Evolutionary conservation across 352 stramenopile genomes (phyloP).

Genomic region (Globisporangium middletonii): DNA sequence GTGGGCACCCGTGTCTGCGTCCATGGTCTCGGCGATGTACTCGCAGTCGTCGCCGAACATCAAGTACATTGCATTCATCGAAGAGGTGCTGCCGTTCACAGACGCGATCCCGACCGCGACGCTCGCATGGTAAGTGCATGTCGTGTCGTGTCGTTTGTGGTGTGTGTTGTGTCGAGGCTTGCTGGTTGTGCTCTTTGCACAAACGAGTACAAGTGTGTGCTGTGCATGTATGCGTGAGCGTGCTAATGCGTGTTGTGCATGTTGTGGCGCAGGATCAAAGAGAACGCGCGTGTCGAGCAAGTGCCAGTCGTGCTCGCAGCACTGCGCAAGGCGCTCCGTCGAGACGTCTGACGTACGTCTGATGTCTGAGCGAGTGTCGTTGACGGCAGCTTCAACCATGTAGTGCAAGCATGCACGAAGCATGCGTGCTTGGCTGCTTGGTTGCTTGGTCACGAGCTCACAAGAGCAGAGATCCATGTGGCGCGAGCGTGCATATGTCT

Average conservation of each 20-base stretch:
- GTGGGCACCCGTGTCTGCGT: conserved; percentile 89
- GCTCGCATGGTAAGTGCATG: conserved; percentile 81
- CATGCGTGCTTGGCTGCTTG: too few relatives aligned
- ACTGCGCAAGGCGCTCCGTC: conserved; percentile 1
- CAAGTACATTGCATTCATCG: conserved; percentile 85
- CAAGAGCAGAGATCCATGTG: too few relatives aligned
- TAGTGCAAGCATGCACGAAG: neutral
- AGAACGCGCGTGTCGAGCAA: neutral
- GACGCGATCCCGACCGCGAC: conserved; percentile 94
- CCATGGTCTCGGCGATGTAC: conserved; percentile 91
- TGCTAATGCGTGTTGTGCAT: too few relatives aligned
- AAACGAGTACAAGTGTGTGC: too few relatives aligned
- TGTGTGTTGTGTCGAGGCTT: too few relatives aligned
- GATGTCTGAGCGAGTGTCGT: neutral
- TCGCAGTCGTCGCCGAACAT: conserved; percentile 71
- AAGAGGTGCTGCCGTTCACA: conserved; percentile 92
- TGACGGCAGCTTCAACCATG: neutral
- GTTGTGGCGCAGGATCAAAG: conserved; percentile 3
- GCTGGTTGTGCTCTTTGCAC: neutral
- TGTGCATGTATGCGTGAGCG: too few relatives aligned
- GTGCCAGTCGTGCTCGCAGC: neutral
- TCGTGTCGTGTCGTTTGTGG: too few relatives aligned
- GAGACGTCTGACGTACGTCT: neutral
- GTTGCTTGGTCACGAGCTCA: too few relatives aligned
- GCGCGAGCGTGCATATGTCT: too few relatives aligned